Evolutionary conservation across 1,284 basidiomycete species (phyloP).

Genomic region (Malassezia furfur): DNA sequence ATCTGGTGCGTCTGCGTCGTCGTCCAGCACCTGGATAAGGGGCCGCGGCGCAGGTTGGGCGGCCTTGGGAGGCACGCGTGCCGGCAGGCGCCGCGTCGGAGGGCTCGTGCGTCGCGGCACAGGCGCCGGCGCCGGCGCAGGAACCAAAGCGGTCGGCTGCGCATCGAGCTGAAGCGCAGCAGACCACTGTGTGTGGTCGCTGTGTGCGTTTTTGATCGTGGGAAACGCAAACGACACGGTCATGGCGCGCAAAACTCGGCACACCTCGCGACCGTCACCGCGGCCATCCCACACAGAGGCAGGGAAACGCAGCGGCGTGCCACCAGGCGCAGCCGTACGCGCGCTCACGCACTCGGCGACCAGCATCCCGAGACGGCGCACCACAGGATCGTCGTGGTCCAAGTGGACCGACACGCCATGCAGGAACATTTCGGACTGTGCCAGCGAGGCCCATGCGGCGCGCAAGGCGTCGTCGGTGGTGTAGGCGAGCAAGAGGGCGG

Average conservation of each 20-base stretch:
- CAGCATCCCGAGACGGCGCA: constrained; percentile 87
- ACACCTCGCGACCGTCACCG: constrained; percentile 55
- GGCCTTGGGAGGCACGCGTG: neutral
- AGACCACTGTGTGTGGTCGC: neutral
- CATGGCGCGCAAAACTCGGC: constrained; percentile 32
- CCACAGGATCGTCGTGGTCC: constrained; percentile 54
- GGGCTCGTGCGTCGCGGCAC: neutral
- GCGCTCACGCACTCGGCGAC: constrained; percentile 59
- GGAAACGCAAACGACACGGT: constrained; percentile 5
- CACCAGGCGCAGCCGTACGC: neutral
- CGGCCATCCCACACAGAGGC: constrained; percentile 67
- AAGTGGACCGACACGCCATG: constrained; percentile 64
- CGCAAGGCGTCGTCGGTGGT: neutral
- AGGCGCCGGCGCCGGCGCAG: neutral
- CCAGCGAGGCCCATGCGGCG: constrained; percentile 20
- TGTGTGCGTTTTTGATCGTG: neutral
- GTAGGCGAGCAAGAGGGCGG: constrained; percentile 1
- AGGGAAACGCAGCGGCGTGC: constrained; percentile 64
- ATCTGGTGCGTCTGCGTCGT: neutral
- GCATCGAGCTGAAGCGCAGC: neutral
- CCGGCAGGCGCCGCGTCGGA: neutral
- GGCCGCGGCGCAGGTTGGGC: constrained; percentile 1
- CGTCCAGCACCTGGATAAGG: constrained; percentile 22
- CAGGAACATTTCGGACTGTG: constrained; percentile 59
- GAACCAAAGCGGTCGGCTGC: neutral